Conservation (phyloP, 2,329 filamentous ascomycete genomes). For the Trichoderma koningiopsis region DNA sequence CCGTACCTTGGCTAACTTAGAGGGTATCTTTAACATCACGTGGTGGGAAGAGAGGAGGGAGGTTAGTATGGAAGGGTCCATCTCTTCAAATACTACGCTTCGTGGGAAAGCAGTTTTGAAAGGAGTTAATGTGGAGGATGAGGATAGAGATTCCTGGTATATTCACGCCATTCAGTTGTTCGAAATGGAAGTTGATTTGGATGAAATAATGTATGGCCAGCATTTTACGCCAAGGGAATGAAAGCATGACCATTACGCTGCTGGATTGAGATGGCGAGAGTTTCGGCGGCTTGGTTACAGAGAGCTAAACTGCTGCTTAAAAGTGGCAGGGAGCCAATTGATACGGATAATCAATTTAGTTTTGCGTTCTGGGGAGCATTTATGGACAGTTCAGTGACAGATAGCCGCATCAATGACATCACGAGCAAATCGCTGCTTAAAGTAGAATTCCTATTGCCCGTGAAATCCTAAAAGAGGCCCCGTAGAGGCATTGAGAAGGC, state of each 20-base stretch:
- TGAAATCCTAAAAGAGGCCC: neutral
- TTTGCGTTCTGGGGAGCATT: neutral
- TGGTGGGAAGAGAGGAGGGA: slow-evolving; percentile 32
- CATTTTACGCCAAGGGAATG: too few species aligned
- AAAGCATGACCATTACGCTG: too few species aligned
- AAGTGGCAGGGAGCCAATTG: neutral
- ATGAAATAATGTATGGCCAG: neutral
- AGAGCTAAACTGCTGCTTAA: neutral
- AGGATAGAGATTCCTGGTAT: slow-evolving; percentile 33
- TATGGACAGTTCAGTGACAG: neutral
- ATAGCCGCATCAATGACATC: neutral
- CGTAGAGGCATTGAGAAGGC: neutral
- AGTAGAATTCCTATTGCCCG: neutral
- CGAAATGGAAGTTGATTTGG: slow-evolving; percentile 31
- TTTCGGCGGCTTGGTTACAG: neutral
- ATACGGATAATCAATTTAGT: neutral
- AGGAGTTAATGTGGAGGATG: slow-evolving; percentile 33
- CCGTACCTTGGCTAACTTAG: slow-evolving; percentile 35
- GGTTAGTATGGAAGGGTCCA: slow-evolving; percentile 31
- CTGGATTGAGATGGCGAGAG: neutral
- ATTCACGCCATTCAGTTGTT: slow-evolving; percentile 35
- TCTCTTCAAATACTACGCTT: slow-evolving; percentile 25
- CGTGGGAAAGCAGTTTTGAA: slow-evolving; percentile 32
- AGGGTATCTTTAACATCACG: slow-evolving; percentile 36
- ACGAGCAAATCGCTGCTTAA: neutral